Percentiles rank a stretch among this genome's conserved stretches.
Evolutionary conservation across 257 asterid species (phyloP).

Genomic region (Agastache rugosa): DNA sequence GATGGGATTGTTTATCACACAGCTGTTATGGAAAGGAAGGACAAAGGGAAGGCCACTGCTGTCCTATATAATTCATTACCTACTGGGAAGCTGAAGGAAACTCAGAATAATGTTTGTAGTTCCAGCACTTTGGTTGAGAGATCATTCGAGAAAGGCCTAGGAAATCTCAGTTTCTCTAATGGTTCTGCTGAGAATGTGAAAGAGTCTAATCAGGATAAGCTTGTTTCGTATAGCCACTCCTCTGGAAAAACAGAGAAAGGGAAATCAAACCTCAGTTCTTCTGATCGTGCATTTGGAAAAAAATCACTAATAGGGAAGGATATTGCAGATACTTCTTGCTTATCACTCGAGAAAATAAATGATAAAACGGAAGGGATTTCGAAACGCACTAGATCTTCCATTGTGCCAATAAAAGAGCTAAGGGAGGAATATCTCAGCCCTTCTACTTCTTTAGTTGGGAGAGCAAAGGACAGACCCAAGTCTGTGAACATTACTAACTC

Average conservation of each 20-base stretch:
- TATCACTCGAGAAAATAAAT: conserved; percentile 36
- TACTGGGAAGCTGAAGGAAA: conserved; percentile 31
- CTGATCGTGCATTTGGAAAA: conserved; percentile 29
- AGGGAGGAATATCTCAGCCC: conserved; percentile 34
- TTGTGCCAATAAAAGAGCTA: conserved; percentile 23
- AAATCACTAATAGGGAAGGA: conserved; percentile 26
- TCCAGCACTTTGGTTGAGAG: conserved; percentile 28
- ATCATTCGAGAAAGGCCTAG: conserved; percentile 19
- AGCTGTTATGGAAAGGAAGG: conserved; percentile 43
- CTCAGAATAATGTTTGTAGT: not conserved
- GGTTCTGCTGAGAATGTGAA: conserved; percentile 37
- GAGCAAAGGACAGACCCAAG: not conserved
- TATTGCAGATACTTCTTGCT: conserved; percentile 29
- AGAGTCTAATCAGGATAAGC: conserved; percentile 35
- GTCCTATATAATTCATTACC: conserved; percentile 32
- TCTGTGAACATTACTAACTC: not conserved
- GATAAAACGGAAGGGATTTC: conserved; percentile 32
- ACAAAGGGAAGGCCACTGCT: conserved; percentile 50
- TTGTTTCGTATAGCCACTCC: conserved; percentile 28
- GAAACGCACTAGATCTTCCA: conserved; percentile 33
- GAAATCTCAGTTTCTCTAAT: conserved; percentile 26
- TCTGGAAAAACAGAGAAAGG: conserved; percentile 36
- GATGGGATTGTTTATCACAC: conserved; percentile 33
- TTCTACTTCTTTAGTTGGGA: conserved; percentile 28
- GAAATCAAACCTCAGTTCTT: conserved; percentile 23